Base-by-base conservation (phyloP, 148 eudicot species). In the Camellia sinensis region DNA sequence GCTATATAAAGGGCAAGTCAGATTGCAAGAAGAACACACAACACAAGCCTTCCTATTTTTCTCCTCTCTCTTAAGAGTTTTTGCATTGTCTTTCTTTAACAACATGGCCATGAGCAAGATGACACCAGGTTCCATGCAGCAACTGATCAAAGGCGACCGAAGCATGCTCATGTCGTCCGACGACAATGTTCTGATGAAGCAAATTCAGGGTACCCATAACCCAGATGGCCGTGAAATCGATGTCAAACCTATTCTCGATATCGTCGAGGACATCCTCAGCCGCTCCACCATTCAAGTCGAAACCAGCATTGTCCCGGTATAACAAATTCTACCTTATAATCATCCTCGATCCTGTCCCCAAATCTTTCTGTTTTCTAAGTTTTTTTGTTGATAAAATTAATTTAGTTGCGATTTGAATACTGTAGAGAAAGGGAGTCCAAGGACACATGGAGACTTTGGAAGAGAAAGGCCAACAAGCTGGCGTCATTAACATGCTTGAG, bases 171-270 rank as follows among this genome's bases (percentile, higher is more conserved):
- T 77, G 70, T n/a, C 79, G 1, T 77, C 82, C 1, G 88, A 82
- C 7, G 85, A 85, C 62, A 77, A 40, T 52, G 71, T 61, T 21
- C 77, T 73, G 75, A 68, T 85, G 57, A 82, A 76, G 75, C 50
- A 72, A 15, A 18, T 12, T 72, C 21, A 52, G 40, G 1, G 40
- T 40, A 21, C 57, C 59, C 52, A 48, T 48, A 7, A 5, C 14
- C 88, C 85, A 13, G 88, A 83, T 82, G 87, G 80, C 60, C 73
- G 79, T 6, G 81, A 60, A 5, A 45, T 83, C 8, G 74, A 80
- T 41, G 79, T 73, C 14, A 80, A 43, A 66, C 85, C 83, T 14
- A 57, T 85, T 70, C 81, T 85, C 12, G 56, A 18, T n/a, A 64
- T 85, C 62, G 85, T 80, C 13, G 81, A 85, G 76, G 85, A 85